These are phyloP conservation scores for Ceraceosorus guamensis DNA, from an alignment of 1,284 basidiomycete genomes.

Conservation along the genomic window DNA sequence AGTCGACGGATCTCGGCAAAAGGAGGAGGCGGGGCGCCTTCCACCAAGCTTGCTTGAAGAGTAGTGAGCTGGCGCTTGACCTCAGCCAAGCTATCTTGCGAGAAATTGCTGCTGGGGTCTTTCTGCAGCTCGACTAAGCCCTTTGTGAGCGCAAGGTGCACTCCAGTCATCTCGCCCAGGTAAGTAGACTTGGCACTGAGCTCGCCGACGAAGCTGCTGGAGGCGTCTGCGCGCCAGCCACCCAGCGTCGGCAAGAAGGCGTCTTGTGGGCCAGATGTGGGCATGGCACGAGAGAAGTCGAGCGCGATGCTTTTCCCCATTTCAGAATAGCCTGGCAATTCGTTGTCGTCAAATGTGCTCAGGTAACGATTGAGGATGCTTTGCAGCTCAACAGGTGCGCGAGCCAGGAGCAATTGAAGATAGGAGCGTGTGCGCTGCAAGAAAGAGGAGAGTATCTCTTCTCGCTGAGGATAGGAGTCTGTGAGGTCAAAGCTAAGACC, in stretches of 20 bases:
- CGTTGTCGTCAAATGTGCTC: constrained; percentile 24
- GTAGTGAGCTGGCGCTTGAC: constrained; percentile 65
- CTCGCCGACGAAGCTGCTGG: constrained; percentile 34
- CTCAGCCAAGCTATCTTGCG: constrained; percentile 56
- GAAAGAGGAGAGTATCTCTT: constrained; percentile 71
- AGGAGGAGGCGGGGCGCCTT: constrained; percentile 10
- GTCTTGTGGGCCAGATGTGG: constrained; percentile 26
- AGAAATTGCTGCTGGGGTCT: constrained; percentile 57
- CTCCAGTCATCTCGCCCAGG: constrained; percentile 70
- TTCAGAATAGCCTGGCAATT: constrained; percentile 26
- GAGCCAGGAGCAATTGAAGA: constrained; percentile 74
- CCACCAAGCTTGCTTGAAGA: constrained; percentile 56
- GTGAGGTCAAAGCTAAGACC: constrained; percentile 71
- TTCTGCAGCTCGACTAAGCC: constrained; percentile 59
- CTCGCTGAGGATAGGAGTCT: constrained; percentile 78
- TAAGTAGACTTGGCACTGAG: constrained; percentile 39
- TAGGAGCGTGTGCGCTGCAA: constrained; percentile 69
- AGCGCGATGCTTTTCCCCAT: constrained; percentile 43
- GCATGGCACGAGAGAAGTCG: constrained; percentile 38
- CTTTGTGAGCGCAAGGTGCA: constrained; percentile 58
- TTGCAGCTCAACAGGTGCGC: constrained; percentile 85
- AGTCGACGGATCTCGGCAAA: constrained; percentile 69
- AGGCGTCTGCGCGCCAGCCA: constrained; percentile 46
- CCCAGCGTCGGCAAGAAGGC: constrained; percentile 42
- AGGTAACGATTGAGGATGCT: constrained; percentile 69